Base-by-base conservation (phyloP, 73 alveolate genomes). In the Paramecium tetraurelia region DNA sequence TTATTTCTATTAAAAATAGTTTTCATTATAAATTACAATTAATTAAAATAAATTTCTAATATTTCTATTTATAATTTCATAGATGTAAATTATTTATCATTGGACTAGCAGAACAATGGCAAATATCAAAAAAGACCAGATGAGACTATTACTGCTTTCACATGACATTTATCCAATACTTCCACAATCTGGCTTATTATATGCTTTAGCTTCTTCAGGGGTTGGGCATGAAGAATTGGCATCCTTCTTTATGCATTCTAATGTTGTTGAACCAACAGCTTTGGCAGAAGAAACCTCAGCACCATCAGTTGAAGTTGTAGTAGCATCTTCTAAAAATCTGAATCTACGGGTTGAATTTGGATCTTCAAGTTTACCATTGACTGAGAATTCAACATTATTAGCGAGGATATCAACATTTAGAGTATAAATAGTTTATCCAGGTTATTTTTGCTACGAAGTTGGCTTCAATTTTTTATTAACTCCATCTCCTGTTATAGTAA, bases 101-200 rank as follows among this genome's bases (percentile, higher is more conserved):
- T 53, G 21, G 0, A 53, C 31, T n/a, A 53, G 33, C 69, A 53
- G 18, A 12, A 53, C 21, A 18, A 53, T 18, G 35, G 69, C 69
- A 18, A 53, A 53, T 16, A 53, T 53, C 7, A 53, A 14, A n/a
- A 53, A 18, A 18, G 69, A 18, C 35, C 11, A 53, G 31, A 53
- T 53, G 2, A 18, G 5, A 16, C n/a, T 12, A 53, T 53, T n/a
- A 53, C 4, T 48, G 59, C 69, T 18, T 53, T 53, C 69, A 5
- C 69, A 53, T 53, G 18, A 31, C 3, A 16, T 1, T 27, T 63
- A 27, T 27, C 84, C 86, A 72, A 40, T 20, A 11, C 31, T 20
- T 72, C 86, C 86, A 20, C 86, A 72, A 72, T 72, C 86, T 33
- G 86, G 86, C 18, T 72, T 72, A 12, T 72, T 72, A 63, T 36